Evolutionary conservation across 75 land plant genomes (phyloP), one percentile per base, ranked within the genome.

Genomic region (Pseudotsuga menziesii): DNA sequence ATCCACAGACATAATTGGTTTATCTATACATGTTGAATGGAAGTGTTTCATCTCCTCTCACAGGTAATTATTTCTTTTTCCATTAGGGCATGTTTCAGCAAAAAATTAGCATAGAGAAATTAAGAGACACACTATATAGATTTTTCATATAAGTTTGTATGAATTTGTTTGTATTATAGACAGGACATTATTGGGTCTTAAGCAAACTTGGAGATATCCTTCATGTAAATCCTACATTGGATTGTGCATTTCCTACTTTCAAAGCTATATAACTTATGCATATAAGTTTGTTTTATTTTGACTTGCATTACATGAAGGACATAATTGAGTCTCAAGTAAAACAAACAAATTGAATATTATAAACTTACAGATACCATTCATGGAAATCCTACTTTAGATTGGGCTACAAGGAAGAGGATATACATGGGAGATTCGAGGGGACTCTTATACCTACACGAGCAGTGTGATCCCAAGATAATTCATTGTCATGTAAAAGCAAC

Each of bases 401-500:
- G 92, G 95, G 76, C 79, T 36, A 87, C 91, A 0, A 87, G 92
- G 76, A 90, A 89, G 80, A 76, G 83, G 48, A 93, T 90, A 57
- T 91, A 91, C n/a, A 55, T 90, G 27, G 90, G 90, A 78, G 84
- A 90, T 26, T 90, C 86, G 36, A 85, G 92, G 64, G 98, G 91
- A 11, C 57, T 91, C 1, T 66, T 89, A 14, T 92, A 93, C 75
- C 82, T 93, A 15, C 95, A 93, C 55, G 96, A 87, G 85, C 90
- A 95, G 72, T 92, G 93, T 80, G 95, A 95, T 79, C 98, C 98
- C 17, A 93, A 95, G 85, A 95, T 95, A 57, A 95, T 95, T 56
- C 98, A 95, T 78, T 82, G 96, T 35, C 96, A 93, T 83, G 98
- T 96, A 44, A 96, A 96, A 75, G 98, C 96, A 35, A 94, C 98